These are phyloP conservation scores for Cryptococcus amylolentus DNA, from an alignment of 1,284 basidiomycete species.

Conservation along the genomic window DNA sequence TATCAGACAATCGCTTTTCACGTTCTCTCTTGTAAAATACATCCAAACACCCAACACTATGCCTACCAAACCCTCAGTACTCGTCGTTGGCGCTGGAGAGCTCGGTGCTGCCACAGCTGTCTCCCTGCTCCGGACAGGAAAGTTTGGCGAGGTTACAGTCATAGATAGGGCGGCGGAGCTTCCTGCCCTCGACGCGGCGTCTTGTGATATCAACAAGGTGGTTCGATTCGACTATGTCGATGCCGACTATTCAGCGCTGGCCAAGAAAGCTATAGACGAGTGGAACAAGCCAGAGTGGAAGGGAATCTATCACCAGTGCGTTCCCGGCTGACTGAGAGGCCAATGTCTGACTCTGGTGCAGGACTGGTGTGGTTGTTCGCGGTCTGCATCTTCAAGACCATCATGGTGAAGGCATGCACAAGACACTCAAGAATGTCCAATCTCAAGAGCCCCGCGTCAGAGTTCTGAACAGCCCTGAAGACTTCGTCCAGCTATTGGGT, in stretches of 20 bases:
- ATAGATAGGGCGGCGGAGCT: slow-evolving; percentile 64
- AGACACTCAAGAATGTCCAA: too few relatives aligned
- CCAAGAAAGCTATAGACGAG: slow-evolving; percentile 64
- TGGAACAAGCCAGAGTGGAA: slow-evolving; percentile 69
- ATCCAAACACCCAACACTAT: neutral
- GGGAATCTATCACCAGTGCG: slow-evolving; percentile 70
- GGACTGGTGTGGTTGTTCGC: neutral
- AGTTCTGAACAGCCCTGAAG: too few relatives aligned
- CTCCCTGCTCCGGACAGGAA: slow-evolving; percentile 67
- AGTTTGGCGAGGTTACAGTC: slow-evolving; percentile 60
- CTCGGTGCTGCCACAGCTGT: slow-evolving; percentile 82
- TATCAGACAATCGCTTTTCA: neutral
- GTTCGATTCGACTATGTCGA: slow-evolving; percentile 48
- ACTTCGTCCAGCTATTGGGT: neutral
- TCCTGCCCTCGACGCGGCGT: slow-evolving; percentile 74
- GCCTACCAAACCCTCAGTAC: slow-evolving; percentile 42
- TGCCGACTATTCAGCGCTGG: slow-evolving; percentile 61
- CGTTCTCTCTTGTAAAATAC: neutral
- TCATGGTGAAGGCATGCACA: too few relatives aligned
- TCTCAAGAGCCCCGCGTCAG: too few relatives aligned
- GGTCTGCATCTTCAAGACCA: slow-evolving; percentile 7
- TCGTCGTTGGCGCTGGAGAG: slow-evolving; percentile 79
- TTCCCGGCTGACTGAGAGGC: neutral
- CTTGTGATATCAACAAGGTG: slow-evolving; percentile 81
- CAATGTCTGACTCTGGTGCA: too few relatives aligned